Evolutionary conservation across 2,329 filamentous ascomycete species (phyloP).

Genomic region (Nemania serpens): DNA sequence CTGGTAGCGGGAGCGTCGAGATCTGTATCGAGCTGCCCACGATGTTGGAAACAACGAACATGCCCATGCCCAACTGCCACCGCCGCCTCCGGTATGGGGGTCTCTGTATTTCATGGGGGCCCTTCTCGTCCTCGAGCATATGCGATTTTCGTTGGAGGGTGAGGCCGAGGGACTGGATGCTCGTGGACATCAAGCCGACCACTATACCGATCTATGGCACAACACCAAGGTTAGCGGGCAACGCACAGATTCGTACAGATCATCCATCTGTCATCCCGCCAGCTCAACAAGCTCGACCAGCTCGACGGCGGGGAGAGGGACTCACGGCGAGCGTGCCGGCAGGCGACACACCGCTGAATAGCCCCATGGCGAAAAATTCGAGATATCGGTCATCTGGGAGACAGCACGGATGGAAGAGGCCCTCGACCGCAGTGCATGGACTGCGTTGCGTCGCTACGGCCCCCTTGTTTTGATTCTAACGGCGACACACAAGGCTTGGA

Average conservation of each 20-base stretch:
- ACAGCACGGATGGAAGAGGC: constrained; percentile 28
- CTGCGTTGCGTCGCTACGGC: constrained; percentile 14
- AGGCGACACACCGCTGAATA: constrained; percentile 76
- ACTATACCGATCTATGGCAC: constrained; percentile 78
- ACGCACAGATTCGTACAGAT: background rate
- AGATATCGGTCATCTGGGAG: constrained; percentile 54
- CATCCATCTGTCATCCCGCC: background rate
- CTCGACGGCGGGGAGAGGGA: background rate
- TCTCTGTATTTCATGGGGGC: constrained; percentile 73
- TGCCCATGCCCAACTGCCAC: constrained; percentile 97
- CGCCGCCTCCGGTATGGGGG: constrained; percentile 87
- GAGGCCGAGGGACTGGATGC: constrained; percentile 90
- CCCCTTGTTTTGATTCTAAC: background rate
- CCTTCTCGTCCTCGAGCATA: constrained; percentile 95
- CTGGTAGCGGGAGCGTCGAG: constrained; percentile 89
- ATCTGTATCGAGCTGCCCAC: constrained; percentile 97
- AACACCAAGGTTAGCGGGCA: constrained; percentile 23
- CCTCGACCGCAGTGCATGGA: constrained; percentile 33
- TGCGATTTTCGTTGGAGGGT: constrained; percentile 98
- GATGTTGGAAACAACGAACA: constrained; percentile 95
- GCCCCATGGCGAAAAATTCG: constrained; percentile 63
- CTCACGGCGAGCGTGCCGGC: constrained; percentile 58
- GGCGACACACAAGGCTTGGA: background rate
- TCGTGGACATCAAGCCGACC: constrained; percentile 90
- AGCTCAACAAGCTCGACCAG: background rate